Evolutionary conservation across 176 grass and related monocot species (phyloP).

Genomic region (Tillandsia fasciculata): DNA sequence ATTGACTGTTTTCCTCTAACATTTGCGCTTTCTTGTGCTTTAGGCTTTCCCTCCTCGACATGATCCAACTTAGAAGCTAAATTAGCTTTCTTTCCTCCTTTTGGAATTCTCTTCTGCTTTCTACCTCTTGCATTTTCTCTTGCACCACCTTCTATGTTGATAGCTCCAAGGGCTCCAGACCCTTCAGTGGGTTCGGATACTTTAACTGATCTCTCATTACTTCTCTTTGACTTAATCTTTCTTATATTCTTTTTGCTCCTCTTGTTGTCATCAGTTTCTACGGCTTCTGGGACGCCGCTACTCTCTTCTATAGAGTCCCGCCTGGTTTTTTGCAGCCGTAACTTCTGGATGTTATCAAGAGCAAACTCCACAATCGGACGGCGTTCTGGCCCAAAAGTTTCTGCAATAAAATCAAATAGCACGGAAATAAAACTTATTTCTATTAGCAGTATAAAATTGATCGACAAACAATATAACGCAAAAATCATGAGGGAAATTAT

Average conservation of each 20-base stretch:
- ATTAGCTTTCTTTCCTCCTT: conserved; percentile 35
- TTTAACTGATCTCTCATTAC: conserved; percentile 22
- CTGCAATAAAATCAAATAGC: conserved; percentile 28
- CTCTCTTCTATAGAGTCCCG: conserved; percentile 19
- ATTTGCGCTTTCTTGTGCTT: too few species aligned
- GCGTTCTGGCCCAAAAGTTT: conserved; percentile 67
- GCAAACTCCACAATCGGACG: conserved; percentile 89
- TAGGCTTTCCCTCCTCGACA: conserved; percentile 9
- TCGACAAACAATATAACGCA: background rate
- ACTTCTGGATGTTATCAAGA: conserved; percentile 76
- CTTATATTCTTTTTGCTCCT: conserved; percentile 22
- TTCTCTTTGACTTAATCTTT: conserved; percentile 37
- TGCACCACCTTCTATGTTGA: background rate
- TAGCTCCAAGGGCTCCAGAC: conserved; percentile 12
- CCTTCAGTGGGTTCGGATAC: conserved; percentile 15
- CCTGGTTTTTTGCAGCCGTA: conserved; percentile 47
- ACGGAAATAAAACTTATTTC: conserved; percentile 2
- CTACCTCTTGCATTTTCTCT: conserved; percentile 19
- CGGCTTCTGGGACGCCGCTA: conserved; percentile 7
- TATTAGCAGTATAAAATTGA: background rate
- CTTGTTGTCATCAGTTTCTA: conserved; percentile 11
- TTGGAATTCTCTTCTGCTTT: conserved; percentile 20
- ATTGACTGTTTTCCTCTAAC: conserved; percentile 14
- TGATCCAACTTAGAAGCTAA: conserved; percentile 12
- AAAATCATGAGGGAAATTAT: conserved; percentile 9